These are phyloP conservation scores for Paecilomyces dactylethromorphus DNA, from an alignment of 2,329 filamentous ascomycete species.

Conservation along the genomic window DNA sequence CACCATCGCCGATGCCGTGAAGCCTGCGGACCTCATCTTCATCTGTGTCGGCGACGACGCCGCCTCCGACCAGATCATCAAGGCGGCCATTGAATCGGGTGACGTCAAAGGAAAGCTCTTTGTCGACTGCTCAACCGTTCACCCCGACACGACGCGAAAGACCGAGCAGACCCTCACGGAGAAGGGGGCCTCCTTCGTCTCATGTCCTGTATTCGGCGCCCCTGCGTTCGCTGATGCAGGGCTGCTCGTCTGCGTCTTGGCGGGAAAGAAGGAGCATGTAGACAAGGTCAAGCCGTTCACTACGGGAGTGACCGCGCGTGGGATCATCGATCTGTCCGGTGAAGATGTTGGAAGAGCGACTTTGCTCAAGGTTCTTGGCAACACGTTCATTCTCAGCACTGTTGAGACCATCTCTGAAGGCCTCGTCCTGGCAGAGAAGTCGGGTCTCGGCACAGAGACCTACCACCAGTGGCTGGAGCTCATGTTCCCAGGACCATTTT, in stretches of 20 bases:
- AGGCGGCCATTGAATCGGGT: constrained; percentile 46
- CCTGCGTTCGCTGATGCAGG: constrained; percentile 51
- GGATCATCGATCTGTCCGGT: constrained; percentile 64
- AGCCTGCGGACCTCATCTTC: constrained; percentile 71
- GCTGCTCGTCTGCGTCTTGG: constrained; percentile 65
- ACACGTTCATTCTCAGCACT: constrained; percentile 80
- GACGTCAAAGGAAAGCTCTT: constrained; percentile 67
- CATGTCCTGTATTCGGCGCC: constrained; percentile 51
- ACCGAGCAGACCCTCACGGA: constrained; percentile 53
- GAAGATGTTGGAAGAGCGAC: constrained; percentile 63
- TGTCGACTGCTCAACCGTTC: constrained; percentile 81
- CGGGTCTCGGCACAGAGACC: constrained; percentile 63
- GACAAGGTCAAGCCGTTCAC: constrained; percentile 63
- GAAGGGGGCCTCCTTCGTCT: constrained; percentile 67
- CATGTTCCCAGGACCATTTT: constrained; percentile 70
- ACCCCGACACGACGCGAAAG: constrained; percentile 70
- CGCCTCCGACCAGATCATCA: constrained; percentile 59
- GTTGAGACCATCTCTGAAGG: constrained; percentile 73
- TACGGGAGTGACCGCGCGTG: constrained; percentile 63
- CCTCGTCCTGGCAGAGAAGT: constrained; percentile 72
- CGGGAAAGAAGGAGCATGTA: constrained; percentile 56
- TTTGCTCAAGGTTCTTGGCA: constrained; percentile 75
- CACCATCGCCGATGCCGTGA: constrained; percentile 60
- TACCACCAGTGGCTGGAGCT: constrained; percentile 65
- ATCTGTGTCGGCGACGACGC: constrained; percentile 72